Evolutionary conservation across 1,284 basidiomycete species (phyloP), one percentile per base, ranked within the genome.

Genomic region (Dichomitus squalens): DNA sequence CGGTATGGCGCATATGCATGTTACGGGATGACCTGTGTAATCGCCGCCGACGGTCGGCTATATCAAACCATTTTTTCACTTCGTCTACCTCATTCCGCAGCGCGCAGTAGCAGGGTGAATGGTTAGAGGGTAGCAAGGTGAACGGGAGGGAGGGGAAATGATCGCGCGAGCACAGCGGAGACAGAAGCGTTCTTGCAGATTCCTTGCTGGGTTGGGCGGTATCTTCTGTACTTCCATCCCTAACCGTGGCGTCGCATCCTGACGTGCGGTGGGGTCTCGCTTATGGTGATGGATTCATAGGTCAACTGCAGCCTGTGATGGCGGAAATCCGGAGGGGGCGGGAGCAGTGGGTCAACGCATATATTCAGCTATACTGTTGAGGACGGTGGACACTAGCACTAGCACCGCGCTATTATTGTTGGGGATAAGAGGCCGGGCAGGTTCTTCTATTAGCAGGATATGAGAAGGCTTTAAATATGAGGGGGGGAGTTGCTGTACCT

Each of bases 251-350:
- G 44, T 54, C 44, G 50, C 57, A 62, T 55, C 55, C 50, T 23
- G 60, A 62, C 58, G 58, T 59, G 61, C 54, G 57, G 35, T 52
- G 34, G 16, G 47, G 55, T 34, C 51, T 59, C 55, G 55, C 43
- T 47, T 56, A 47, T 40, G 43, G 18, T 63, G 55, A 63, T 62
- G 52, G 18, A 46, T 18, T 29, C 23, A 35, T 35, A 40, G 20
- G 34, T 41, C 34, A 12, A 8, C 21, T 12, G 35, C 38, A 18
- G 18, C 9, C 27, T 9, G 47, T 14, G 20, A 33, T 18, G 12
- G n/a, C n/a, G 20, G 16, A 6, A 41, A 43, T 36, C 31, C 14
- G 18, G 29, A 12, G 18, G 34, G 33, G 12, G 20, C 20, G 33
- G 12, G 31, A 27, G 36, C n/a, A 2, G 14, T 9, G 14, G 29